Evolutionary conservation across 2,329 filamentous ascomycete genomes (phyloP), one percentile per base, ranked within the genome.

Genomic region (Ascochyta viciae-villosae): DNA sequence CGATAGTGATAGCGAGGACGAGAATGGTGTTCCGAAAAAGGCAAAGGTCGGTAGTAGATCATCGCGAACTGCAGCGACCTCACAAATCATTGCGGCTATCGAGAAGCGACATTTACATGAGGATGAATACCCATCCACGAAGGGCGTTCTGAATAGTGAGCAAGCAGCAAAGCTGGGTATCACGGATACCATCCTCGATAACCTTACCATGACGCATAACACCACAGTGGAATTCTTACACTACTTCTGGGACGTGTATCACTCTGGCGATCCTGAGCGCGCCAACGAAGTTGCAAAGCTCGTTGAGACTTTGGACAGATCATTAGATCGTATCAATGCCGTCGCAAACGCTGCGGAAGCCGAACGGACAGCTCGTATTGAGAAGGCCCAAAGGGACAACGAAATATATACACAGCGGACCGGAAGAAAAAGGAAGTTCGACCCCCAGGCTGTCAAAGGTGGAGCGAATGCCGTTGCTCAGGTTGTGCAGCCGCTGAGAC

Each of bases 141-240:
- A 66, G 27, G 50, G 50, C 15, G 57, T 62, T 6, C 54, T 67
- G 16, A 68, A 70, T 8, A 63, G 51, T 35, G 68, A 74, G 48
- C 68, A 71, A 44, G 69, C 69, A 38, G 63, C 67, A 19, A 69
- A 71, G 45, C 39, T 73, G 13, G 65, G 68, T 23, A 71, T 82
- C 0, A 74, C 73, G 12, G 71, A 76, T 50, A 49, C 74, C 3
- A 78, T 87, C 1, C 87, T 86, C 62, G 87, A 89, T 62, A 83
- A 83, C 16, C 71, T 90, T n/a, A 82, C 80, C 12, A 82, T 90
- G 51, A 96, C 94, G 0, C 92, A 98, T 73, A 93, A 93, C 49
- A 99, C 95, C 0, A 96, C 92, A 0, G 89, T 91, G 34, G 95
- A 99, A 71, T 99, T 98, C 69, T 80, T 99, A n/a, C 91, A 94